Conservation (phyloP, 306 rosid species). For the Nissolia schottii region DNA sequence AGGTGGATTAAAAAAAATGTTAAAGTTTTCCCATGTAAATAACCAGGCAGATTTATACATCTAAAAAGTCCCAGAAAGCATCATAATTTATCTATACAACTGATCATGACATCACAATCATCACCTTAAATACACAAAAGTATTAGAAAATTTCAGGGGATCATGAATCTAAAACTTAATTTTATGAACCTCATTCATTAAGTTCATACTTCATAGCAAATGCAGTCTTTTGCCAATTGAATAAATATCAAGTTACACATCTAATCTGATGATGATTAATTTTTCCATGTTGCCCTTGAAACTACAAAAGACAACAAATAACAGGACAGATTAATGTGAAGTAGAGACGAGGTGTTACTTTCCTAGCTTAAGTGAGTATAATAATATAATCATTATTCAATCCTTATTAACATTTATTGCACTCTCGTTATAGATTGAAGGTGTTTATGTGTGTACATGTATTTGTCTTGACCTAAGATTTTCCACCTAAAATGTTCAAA, state of each 20-base stretch:
- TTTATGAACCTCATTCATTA: neutral
- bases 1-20: neutral
- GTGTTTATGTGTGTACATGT: neutral
- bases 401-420: neutral
- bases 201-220: constrained; percentile 1
- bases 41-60: neutral
- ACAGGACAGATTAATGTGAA: neutral
- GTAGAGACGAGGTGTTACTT: neutral
- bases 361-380: neutral
- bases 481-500: neutral
- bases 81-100: neutral
- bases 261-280: neutral
- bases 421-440: neutral
- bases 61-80: neutral
- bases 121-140: neutral
- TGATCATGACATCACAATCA: neutral
- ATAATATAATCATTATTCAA: neutral
- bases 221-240: neutral
- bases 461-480: neutral
- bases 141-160: neutral
- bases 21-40: neutral
- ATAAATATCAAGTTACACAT: neutral
- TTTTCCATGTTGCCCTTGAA: neutral
- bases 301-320: neutral
- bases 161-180: neutral